Percentiles rank a stretch among this genome's conserved stretches.
phyloP scores from a whole-genome alignment of 306 rosid species.

The Citrullus colocynthis region DNA sequence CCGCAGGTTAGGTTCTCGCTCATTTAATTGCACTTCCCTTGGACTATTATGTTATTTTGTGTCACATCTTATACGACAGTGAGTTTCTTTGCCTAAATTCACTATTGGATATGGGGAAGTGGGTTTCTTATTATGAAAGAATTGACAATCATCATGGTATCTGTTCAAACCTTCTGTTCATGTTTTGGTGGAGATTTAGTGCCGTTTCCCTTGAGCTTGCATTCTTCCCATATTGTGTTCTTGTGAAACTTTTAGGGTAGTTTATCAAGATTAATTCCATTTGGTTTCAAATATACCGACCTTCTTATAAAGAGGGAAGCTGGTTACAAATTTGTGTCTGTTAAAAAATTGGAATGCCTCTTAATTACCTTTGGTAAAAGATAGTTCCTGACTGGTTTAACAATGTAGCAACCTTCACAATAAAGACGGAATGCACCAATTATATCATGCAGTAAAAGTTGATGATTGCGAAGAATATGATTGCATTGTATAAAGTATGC shows the following conservation, averaged over 20 bases:
- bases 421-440: neutral
- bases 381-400: neutral
- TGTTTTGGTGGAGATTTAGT: neutral
- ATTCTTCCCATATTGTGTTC: neutral
- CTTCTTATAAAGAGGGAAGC: neutral
- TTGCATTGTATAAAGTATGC: neutral
- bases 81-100: neutral
- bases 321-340: neutral
- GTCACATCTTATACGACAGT: neutral
- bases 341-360: neutral
- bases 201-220: neutral
- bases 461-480: neutral
- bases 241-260: neutral
- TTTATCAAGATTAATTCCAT: neutral
- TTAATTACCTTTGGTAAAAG: neutral
- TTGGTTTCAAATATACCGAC: neutral
- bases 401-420: neutral
- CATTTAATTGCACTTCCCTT: conserved; percentile 13
- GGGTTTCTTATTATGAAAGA: neutral
- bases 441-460: neutral
- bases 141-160: neutral
- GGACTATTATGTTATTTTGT: neutral
- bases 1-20: conserved; percentile 56
- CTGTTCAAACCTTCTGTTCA: neutral
- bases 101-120: neutral